phyloP scores from a whole-genome alignment of 2,329 filamentous ascomycete genomes.

The Penicillium janthinellum region DNA sequence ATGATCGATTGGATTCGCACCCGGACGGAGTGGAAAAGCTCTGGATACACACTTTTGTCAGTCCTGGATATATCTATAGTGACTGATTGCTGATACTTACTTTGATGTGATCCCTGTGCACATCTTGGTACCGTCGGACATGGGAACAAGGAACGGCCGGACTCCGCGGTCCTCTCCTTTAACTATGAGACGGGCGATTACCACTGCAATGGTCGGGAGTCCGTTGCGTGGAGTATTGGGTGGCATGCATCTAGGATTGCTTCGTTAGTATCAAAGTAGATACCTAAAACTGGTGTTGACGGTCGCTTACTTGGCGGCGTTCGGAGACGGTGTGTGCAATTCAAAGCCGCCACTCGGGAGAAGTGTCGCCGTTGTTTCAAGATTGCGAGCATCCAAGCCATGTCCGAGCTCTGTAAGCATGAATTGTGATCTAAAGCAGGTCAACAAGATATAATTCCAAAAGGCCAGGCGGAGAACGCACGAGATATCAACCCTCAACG shows the following conservation, averaged over 20 bases:
- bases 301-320: conserved; percentile 38
- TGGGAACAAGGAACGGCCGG: conserved; percentile 23
- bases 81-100: neutral
- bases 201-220: conserved; percentile 20
- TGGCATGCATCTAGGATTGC: conserved; percentile 25
- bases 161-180: conserved; percentile 22
- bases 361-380: conserved; percentile 43
- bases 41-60: neutral
- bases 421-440: conserved; percentile 28
- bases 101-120: conserved; percentile 18
- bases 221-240: conserved; percentile 19
- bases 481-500: neutral
- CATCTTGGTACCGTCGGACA: conserved; percentile 26
- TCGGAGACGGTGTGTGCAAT: conserved; percentile 35
- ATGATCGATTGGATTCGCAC: conserved; percentile 21
- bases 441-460: neutral
- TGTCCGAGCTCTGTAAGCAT: conserved; percentile 47
- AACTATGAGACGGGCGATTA: conserved; percentile 25
- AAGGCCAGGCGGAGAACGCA: neutral
- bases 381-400: conserved; percentile 43
- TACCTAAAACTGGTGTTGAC: neutral
- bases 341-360: conserved; percentile 37
- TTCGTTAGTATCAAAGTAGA: neutral
- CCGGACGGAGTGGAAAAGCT: conserved; percentile 3
- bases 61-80: neutral